Base-by-base conservation (phyloP, 495 filamentous ascomycete genomes). In the Tuber melanosporum region DNA sequence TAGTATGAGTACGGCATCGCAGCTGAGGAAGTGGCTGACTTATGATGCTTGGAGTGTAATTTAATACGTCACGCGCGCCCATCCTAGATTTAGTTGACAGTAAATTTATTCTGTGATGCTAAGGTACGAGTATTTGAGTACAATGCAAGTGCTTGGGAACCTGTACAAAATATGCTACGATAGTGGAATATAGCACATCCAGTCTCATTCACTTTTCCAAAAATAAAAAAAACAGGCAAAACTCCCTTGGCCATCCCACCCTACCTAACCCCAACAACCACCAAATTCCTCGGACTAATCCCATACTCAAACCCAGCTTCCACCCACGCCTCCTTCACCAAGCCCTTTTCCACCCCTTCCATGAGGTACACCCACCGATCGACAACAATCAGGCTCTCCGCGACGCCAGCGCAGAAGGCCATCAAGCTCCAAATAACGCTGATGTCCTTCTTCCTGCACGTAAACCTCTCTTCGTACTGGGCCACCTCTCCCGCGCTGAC, bases 391-490 rank as follows among this genome's bases (percentile, higher is more conserved):
- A 94, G 85, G 42, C 93, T 92, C 85, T 99, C 95, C 44, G 95
- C 90, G 20, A 98, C 90, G 15, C 89, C 89, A 12, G 96, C 93
- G 82, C 93, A 95, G 82, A 97, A 97, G 3, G 95, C 93, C 95
- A 98, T 98, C 81, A 99, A 84, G 79, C 88, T 92, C 95, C 95
- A 99, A 49, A 94, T 87, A 6, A 95, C 87, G 84, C 91, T 93
- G 22, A 99, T 87, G 79, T 97, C 90, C 80, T 94, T 92, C 86
- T 91, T 94, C 77, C 90, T 86, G n/a, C 86, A 85, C 46, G 79
- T 80, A 83, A 90, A 96, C 66, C 84, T 79, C 12, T 84, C 82
- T 81, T 91, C 91, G 82, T 98, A 98, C 69, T 74, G 84, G 26
- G 86, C 85, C 74, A 97, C 90, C 75, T 88, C 90, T 71, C 89